Conservation (phyloP, 768 basidiomycete genomes). For the Ephemerocybe angulata region DNA sequence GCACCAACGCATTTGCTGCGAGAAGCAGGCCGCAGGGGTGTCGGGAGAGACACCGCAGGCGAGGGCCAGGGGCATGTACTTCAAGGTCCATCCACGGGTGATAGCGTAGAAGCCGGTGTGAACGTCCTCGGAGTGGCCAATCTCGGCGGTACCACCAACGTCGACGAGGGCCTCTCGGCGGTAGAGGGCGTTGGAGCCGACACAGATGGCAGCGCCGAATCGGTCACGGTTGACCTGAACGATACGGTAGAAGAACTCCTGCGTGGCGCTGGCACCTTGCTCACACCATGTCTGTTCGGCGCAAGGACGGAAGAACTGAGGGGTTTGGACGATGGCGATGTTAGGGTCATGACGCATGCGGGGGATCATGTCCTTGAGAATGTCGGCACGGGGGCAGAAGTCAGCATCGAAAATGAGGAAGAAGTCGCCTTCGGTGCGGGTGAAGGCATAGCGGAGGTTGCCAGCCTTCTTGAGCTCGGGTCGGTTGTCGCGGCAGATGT, state of each 20-base stretch:
- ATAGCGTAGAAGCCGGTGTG: slow-evolving; percentile 27
- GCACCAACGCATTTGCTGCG: slow-evolving; percentile 30
- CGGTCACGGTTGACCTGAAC: slow-evolving; percentile 27
- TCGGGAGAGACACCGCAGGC: slow-evolving; percentile 26
- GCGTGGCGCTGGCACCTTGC: slow-evolving; percentile 24
- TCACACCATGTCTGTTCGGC: slow-evolving; percentile 25
- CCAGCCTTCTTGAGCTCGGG: slow-evolving; percentile 27
- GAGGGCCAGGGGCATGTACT: slow-evolving; percentile 25
- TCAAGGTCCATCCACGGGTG: slow-evolving; percentile 24
- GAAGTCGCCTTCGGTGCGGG: slow-evolving; percentile 24
- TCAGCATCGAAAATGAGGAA: slow-evolving; percentile 29
- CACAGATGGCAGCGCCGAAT: slow-evolving; percentile 24
- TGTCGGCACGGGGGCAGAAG: slow-evolving; percentile 27
- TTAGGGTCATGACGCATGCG: slow-evolving; percentile 22
- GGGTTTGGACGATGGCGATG: slow-evolving; percentile 26
- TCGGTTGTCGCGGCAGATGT: slow-evolving; percentile 23
- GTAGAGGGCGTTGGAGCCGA: slow-evolving; percentile 26
- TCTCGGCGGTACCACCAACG: slow-evolving; percentile 23
- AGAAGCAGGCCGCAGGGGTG: slow-evolving; percentile 25
- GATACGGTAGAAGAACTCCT: slow-evolving; percentile 25
- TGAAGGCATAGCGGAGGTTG: slow-evolving; percentile 25
- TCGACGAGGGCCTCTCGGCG: slow-evolving; percentile 24
- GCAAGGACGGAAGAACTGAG: slow-evolving; percentile 26
- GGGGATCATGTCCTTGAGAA: slow-evolving; percentile 21
- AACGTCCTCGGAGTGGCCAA: slow-evolving; percentile 26